Evolutionary conservation across 805 yeast species (phyloP), one percentile per base, ranked within the genome.

Genomic region (Phaffomyces opuntiae): DNA sequence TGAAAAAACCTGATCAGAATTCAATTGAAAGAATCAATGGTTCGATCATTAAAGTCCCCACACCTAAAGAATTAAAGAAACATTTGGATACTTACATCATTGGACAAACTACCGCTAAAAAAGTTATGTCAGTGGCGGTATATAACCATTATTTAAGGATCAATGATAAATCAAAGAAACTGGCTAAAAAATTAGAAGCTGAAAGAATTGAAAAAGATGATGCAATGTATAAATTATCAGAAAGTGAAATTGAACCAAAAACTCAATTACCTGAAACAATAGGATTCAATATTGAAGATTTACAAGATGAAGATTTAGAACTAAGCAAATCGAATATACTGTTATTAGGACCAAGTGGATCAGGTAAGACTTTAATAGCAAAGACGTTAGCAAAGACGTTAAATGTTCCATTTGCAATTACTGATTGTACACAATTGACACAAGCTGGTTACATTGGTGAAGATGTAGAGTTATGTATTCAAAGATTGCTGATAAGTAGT

Each of bases 381-480:
- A 68, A 72, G 38, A 75, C 81, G 0, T 59, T 78, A 38, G 83
- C 83, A 0, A 67, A 66, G 35, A 63, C 70, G 1, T 55, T 78
- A 37, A 72, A 77, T 29, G 80, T 75, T 25, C 83, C 84, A 3
- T 72, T 78, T 35, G 73, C 80, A 0, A 77, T 78, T 13, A 77
- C 78, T 7, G 83, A 78, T 53, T 79, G 83, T 55, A 78, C 84
- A 0, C 75, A 80, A 38, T 54, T 78, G 47, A 78, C 84, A 0
- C 83, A 78, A 53, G 81, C 83, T 0, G 84, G 84, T 7, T 78
- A 79, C 53, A 77, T 79, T 38, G 84, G 84, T 24, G 83, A 78
- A 48, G 83, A 79, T 59, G 80, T 77, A 16, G 83, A 79, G 49
- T 63, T 72, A 29, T 77, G 83, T 51, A 68, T 78, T 24, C 78